phyloP scores from a whole-genome alignment of 163 green algal species.

The Prototheca stagnorum region DNA sequence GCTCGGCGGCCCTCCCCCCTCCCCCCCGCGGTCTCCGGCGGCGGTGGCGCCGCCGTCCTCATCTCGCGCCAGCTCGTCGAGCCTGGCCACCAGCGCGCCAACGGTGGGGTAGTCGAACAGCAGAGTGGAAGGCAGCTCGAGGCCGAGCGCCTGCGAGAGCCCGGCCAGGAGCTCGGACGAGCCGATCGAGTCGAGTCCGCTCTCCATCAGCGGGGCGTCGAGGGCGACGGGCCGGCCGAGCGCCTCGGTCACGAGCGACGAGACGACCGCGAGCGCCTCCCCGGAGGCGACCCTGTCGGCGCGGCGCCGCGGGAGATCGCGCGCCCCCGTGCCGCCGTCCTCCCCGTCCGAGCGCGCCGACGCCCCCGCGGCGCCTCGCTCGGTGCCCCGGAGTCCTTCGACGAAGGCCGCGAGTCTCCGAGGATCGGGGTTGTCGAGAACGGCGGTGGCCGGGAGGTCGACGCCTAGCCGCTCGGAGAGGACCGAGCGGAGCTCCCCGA shows the following conservation, averaged over 20 bases:
- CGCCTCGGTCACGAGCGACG: neutral
- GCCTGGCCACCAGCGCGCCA: slow-evolving; percentile 6
- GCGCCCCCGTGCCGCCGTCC: neutral
- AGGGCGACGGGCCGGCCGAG: neutral
- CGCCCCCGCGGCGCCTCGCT: neutral
- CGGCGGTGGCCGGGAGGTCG: slow-evolving; percentile 42
- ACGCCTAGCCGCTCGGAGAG: slow-evolving; percentile 27
- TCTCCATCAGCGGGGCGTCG: slow-evolving; percentile 24
- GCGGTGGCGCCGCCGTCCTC: too few species aligned
- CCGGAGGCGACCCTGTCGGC: neutral
- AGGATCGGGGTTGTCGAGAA: slow-evolving; percentile 68
- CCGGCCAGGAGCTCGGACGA: slow-evolving; percentile 28
- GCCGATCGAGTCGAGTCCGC: slow-evolving; percentile 61
- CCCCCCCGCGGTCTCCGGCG: neutral
- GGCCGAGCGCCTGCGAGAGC: slow-evolving; percentile 29
- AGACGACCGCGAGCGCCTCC: neutral
- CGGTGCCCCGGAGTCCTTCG: too few species aligned
- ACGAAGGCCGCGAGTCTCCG: too few species aligned
- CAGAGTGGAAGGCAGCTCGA: slow-evolving; percentile 40
- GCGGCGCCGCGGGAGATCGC: neutral
- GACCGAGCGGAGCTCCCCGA: slow-evolving; percentile 50
- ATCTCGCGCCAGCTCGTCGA: slow-evolving; percentile 2
- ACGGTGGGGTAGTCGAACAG: slow-evolving; percentile 52
- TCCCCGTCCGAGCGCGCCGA: neutral
- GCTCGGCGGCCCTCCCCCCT: neutral